A percentile compares a stretch with the other conserved stretches of the same genome.
Evolutionary conservation across 208 protist species (phyloP).

Genomic region (Wallacemonas collosoma): DNA sequence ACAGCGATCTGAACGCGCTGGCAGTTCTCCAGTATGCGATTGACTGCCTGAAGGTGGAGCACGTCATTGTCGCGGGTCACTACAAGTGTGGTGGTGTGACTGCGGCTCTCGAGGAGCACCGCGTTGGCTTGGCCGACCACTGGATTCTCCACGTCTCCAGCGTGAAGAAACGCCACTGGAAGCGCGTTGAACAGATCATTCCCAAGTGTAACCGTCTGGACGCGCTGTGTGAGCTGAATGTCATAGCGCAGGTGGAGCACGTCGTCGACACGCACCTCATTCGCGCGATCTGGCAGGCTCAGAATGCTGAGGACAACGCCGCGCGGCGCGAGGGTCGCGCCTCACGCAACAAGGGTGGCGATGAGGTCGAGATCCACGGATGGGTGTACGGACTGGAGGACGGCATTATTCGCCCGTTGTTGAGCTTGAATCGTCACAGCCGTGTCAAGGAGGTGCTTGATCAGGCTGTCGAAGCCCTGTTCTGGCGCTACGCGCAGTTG

Average conservation of each 20-base stretch:
- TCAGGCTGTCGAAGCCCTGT: constrained; percentile 60
- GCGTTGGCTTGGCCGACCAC: constrained; percentile 74
- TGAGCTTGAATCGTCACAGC: constrained; percentile 60
- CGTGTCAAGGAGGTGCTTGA: constrained; percentile 44
- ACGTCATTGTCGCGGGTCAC: constrained; percentile 95
- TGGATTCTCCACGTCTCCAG: constrained; percentile 77
- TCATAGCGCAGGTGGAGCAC: constrained; percentile 64
- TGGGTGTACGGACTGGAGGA: constrained; percentile 79
- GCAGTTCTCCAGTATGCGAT: constrained; percentile 94
- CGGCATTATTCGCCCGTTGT: constrained; percentile 58
- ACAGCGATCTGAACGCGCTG: constrained; percentile 91
- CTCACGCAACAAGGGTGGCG: constrained; percentile 25
- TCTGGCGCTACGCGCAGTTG: constrained; percentile 61
- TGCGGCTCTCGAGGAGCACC: constrained; percentile 52
- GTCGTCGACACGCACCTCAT: constrained; percentile 72
- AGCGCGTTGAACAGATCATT: constrained; percentile 52
- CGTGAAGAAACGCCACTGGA: constrained; percentile 72
- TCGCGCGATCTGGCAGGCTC: constrained; percentile 42
- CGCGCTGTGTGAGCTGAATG: constrained; percentile 76
- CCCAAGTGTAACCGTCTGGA: constrained; percentile 50
- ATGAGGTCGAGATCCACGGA: constrained; percentile 72
- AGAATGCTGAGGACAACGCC: constrained; percentile 55
- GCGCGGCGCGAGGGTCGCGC: constrained; percentile 31
- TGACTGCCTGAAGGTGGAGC: constrained; percentile 91
- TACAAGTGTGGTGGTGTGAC: constrained; percentile 94